A percentile compares a stretch with the other conserved stretches of the same genome.
phyloP scores from a whole-genome alignment of 768 basidiomycete species.

The Pleurotus djamor region DNA sequence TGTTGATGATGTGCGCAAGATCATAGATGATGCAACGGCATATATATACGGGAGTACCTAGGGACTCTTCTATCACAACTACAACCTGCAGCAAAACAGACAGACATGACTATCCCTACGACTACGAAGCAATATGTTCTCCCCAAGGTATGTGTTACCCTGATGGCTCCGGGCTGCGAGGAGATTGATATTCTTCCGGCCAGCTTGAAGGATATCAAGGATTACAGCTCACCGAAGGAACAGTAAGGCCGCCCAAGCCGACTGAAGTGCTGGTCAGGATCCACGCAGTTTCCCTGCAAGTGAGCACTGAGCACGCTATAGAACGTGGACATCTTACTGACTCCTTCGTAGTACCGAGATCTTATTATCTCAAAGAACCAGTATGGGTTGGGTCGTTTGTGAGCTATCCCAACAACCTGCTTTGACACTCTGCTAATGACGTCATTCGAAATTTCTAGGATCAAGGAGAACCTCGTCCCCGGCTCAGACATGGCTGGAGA shows the following conservation, averaged over 20 bases:
- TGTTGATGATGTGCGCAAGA: too few species aligned
- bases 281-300: conserved; percentile 56
- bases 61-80: background rate
- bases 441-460: conserved; percentile 1
- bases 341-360: conserved; percentile 42
- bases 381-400: conserved; percentile 30
- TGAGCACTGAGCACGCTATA: conserved; percentile 10
- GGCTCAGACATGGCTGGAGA: conserved; percentile 59
- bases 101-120: background rate
- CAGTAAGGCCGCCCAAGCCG: conserved; percentile 29
- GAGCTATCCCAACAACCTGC: conserved; percentile 2
- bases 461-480: conserved; percentile 26
- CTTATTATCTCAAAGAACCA: conserved; percentile 33
- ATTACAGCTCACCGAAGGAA: conserved; percentile 22
- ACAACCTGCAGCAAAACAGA: background rate
- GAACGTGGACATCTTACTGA: background rate
- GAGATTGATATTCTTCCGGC: background rate
- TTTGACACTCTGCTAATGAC: background rate
- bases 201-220: conserved; percentile 20
- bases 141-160: conserved; percentile 12
- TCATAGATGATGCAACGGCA: background rate
- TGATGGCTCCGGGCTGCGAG: background rate
- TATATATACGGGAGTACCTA: background rate
- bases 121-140: conserved; percentile 16
- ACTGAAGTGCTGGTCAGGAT: conserved; percentile 55